phyloP scores from a whole-genome alignment of 2,329 filamentous ascomycete genomes.

The Raffaelea arxii region DNA sequence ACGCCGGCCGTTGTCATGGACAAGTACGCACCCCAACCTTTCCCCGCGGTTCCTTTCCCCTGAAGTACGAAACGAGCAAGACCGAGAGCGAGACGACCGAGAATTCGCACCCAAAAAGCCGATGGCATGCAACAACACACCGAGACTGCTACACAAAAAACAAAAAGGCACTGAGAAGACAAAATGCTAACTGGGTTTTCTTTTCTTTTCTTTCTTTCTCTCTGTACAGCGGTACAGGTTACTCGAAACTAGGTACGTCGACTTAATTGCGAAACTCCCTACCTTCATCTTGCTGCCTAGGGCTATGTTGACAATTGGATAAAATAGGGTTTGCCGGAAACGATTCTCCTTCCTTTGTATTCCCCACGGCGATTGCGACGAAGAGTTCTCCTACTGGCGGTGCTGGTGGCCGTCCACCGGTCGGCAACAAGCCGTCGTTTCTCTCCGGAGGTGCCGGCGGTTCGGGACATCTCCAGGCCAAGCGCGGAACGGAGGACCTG shows the following conservation, averaged over 20 bases:
- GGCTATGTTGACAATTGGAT: background rate
- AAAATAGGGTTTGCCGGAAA: constrained; percentile 88
- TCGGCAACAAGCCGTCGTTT: constrained; percentile 92
- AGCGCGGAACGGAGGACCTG: constrained; percentile 93
- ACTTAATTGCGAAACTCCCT: too few relatives aligned
- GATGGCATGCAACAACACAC: too few relatives aligned
- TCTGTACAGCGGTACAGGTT: constrained; percentile 81
- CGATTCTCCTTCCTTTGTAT: constrained; percentile 97
- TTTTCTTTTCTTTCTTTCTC: constrained; percentile 18
- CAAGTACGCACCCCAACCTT: constrained; percentile 62
- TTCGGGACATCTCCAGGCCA: constrained; percentile 72
- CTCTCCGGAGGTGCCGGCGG: constrained; percentile 83
- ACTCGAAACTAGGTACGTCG: constrained; percentile 87
- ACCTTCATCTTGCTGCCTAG: constrained; percentile 9
- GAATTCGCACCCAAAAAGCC: too few relatives aligned
- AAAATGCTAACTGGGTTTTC: constrained; percentile 28
- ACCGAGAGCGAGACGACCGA: too few relatives aligned
- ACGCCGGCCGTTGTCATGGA: constrained; percentile 99
- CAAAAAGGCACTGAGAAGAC: too few relatives aligned
- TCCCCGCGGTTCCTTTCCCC: too few relatives aligned
- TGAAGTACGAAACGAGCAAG: too few relatives aligned
- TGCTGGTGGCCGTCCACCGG: constrained; percentile 73
- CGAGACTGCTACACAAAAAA: too few relatives aligned
- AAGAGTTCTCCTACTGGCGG: constrained; percentile 66
- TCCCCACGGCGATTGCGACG: constrained; percentile 95